Evolutionary conservation across 1,139 yeast genomes (phyloP), one percentile per base, ranked within the genome.

Genomic region (Hansenula sp.): DNA sequence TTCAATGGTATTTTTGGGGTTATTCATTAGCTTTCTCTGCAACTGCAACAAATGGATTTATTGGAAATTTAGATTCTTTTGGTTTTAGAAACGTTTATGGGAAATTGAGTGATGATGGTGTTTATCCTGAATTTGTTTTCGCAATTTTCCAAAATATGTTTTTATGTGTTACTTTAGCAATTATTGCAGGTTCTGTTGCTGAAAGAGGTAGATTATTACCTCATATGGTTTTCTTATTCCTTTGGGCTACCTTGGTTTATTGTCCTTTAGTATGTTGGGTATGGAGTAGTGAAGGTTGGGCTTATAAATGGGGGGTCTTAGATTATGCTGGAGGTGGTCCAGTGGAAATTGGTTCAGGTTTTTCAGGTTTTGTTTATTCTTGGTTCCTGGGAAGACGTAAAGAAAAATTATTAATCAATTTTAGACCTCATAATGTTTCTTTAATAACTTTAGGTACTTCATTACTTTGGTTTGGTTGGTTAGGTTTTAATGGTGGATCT

Each of bases 301-400:
- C 96, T 31, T 77, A 71, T 63, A 73, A 76, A 53, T 90, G 96
- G 76, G 96, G 96, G 17, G 97, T 83, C 1, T 70, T 90, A 43
- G 98, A 92, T 61, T 92, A 88, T 62, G 97, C 98, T 26, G 98
- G 98, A 30, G 97, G 97, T 40, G 97, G 97, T 0, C 96, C 97
- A 1, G 96, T 92, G 32, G 97, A 92, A 62, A 87, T 92, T 42
- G 75, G 88, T 29, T 81, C 95, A 25, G 97, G 97, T 51, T 84
- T 88, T 20, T 85, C 89, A 32, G 97, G 96, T 2, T 81, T 90
- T 55, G 96, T 86, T 10, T 84, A 84, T 54, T 82, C 94, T 14
- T 78, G 81, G 44, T 88, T 86, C 44, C 69, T 89, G 42, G 96
- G 97, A 10, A 77, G 86, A 56, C 73, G 97, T 59, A 82, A 82